Conservation (phyloP, 352 stramenopile genomes). For the Phytophthora meadii region DNA sequence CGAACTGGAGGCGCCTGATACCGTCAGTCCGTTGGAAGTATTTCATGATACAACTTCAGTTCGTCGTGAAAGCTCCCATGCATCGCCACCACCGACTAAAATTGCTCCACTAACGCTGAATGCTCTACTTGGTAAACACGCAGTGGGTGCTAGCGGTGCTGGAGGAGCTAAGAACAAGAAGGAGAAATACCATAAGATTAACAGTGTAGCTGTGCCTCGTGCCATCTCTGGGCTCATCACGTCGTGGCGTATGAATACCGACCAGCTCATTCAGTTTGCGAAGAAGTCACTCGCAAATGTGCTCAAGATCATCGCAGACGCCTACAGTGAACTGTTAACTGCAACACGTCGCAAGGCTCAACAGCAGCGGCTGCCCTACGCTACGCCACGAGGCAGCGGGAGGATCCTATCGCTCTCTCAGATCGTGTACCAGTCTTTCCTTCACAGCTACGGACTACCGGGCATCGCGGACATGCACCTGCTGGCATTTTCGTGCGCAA, state of each 20-base stretch:
- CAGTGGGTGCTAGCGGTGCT: not conserved
- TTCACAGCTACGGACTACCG: constrained; percentile 82
- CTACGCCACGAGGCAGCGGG: constrained; percentile 26
- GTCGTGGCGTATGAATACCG: constrained; percentile 84
- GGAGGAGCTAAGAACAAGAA: constrained; percentile 40
- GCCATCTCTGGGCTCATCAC: constrained; percentile 73
- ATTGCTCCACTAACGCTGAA: constrained; percentile 53
- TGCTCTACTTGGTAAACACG: constrained; percentile 50
- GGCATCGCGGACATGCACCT: constrained; percentile 84
- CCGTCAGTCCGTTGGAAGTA: not conserved
- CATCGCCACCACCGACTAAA: constrained; percentile 27
- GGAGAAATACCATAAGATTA: constrained; percentile 82
- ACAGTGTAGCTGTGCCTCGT: constrained; percentile 65
- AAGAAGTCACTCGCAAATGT: constrained; percentile 79
- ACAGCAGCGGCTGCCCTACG: constrained; percentile 29
- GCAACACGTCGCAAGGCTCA: constrained; percentile 58
- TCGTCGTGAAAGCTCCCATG: constrained; percentile 10
- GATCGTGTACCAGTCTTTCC: constrained; percentile 84
- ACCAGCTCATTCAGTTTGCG: constrained; percentile 79
- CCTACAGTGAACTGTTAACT: constrained; percentile 78
- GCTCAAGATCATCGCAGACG: constrained; percentile 73
- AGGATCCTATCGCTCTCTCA: constrained; percentile 65
- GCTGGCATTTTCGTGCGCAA: constrained; percentile 71
- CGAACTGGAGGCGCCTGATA: constrained; percentile 15
- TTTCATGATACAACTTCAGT: not conserved